phyloP scores from a whole-genome alignment of 2,329 filamentous ascomycete genomes.

The Keithomyces neogunnii region DNA sequence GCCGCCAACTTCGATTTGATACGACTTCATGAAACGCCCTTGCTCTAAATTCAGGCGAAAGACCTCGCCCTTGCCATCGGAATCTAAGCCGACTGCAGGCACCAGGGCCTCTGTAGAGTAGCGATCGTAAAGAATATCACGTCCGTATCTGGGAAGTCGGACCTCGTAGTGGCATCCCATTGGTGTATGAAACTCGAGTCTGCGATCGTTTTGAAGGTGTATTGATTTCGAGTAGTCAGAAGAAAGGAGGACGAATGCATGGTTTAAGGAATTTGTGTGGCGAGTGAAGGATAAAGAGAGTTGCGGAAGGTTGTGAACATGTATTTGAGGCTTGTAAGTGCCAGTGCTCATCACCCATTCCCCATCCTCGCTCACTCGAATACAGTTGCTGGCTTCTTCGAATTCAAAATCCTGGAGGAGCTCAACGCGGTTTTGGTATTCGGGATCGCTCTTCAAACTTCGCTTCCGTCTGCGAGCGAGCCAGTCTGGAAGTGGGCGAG shows the following conservation, averaged over 20 bases:
- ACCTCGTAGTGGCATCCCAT: constrained; percentile 81
- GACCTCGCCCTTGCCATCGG: constrained; percentile 81
- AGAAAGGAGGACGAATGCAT: constrained; percentile 82
- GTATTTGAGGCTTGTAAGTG: constrained; percentile 62
- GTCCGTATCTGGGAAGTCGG: constrained; percentile 86
- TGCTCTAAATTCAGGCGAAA: constrained; percentile 87
- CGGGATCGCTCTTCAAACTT: constrained; percentile 83
- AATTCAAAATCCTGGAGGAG: constrained; percentile 97
- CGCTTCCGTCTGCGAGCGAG: constrained; percentile 82
- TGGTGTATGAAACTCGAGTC: constrained; percentile 86
- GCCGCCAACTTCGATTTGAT: constrained; percentile 80
- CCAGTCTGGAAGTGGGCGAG: constrained; percentile 89
- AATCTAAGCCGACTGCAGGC: constrained; percentile 78
- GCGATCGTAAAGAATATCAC: constrained; percentile 79
- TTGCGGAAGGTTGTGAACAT: constrained; percentile 90
- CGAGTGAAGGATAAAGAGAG: constrained; percentile 88
- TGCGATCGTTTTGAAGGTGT: constrained; percentile 85
- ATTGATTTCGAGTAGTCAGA: constrained; percentile 90
- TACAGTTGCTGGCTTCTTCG: constrained; percentile 85
- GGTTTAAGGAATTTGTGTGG: constrained; percentile 86
- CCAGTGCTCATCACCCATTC: constrained; percentile 96
- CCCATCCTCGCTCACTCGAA: constrained; percentile 87
- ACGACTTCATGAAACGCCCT: constrained; percentile 89
- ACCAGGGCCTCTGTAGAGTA: constrained; percentile 77
- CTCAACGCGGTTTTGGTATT: constrained; percentile 90